Conservation (phyloP, 2,329 filamentous ascomycete genomes). For the Calcarisporium arbuscula region DNA sequence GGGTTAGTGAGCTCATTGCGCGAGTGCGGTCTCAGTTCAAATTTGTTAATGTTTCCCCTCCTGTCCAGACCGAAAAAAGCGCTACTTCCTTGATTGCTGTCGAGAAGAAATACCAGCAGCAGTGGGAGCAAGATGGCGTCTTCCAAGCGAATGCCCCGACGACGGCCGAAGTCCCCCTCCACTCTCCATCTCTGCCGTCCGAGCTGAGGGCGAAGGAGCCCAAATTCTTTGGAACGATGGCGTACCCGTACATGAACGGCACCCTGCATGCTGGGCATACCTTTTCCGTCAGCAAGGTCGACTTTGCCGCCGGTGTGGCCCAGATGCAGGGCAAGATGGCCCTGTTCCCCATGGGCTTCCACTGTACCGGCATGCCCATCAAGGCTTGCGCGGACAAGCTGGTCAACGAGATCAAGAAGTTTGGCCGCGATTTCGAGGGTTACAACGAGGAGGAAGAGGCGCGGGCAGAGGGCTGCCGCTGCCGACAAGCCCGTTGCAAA, state of each 20-base stretch:
- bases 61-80: constrained; percentile 80
- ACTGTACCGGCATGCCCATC: constrained; percentile 93
- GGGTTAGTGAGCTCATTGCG: constrained; percentile 31
- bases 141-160: constrained; percentile 86
- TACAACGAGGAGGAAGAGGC: constrained; percentile 59
- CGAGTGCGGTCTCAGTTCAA: too few relatives aligned
- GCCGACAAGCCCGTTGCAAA: constrained; percentile 47
- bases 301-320: constrained; percentile 81
- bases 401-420: constrained; percentile 78
- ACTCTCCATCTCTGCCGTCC: constrained; percentile 63
- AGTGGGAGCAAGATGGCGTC: constrained; percentile 46
- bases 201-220: constrained; percentile 75
- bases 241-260: constrained; percentile 71
- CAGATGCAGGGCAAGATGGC: constrained; percentile 85
- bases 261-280: constrained; percentile 85
- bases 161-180: constrained; percentile 67
- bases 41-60: too few relatives aligned
- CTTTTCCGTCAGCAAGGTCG: constrained; percentile 88
- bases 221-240: constrained; percentile 73
- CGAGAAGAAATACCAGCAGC: constrained; percentile 88
- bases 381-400: constrained; percentile 97
- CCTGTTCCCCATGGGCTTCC: constrained; percentile 88
- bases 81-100: constrained; percentile 72
- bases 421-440: constrained; percentile 77
- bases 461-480: constrained; percentile 29